Conservation (phyloP, 2,329 filamentous ascomycete species). For the Colletotrichum gloeosporioides region DNA sequence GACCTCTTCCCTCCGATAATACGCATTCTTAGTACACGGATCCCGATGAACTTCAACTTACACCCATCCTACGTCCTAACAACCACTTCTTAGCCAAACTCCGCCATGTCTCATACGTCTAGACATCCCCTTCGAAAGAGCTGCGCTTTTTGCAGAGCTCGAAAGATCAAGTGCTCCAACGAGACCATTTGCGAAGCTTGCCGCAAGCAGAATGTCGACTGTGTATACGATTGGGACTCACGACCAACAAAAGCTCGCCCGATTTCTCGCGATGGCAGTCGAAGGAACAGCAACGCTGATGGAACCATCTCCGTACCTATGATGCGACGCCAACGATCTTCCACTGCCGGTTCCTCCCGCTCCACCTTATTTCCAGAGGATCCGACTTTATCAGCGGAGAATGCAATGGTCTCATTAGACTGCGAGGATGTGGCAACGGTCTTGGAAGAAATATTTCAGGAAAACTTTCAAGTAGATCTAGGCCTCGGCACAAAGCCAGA, state of each 20-base stretch:
- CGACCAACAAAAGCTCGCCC: conserved; percentile 32
- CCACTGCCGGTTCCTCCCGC: background rate
- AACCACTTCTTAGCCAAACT: background rate
- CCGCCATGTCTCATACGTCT: background rate
- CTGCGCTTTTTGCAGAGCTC: conserved; percentile 41
- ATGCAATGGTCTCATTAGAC: background rate
- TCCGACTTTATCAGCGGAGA: background rate
- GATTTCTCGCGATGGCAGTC: conserved; percentile 28
- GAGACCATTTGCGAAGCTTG: conserved; percentile 42
- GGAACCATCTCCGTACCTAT: background rate
- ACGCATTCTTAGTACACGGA: background rate
- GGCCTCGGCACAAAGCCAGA: background rate
- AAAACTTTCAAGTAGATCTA: background rate
- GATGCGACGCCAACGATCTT: background rate
- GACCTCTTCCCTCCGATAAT: background rate
- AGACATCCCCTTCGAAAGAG: conserved; percentile 39
- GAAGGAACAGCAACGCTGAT: background rate
- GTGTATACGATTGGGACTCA: conserved; percentile 43
- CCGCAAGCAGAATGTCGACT: conserved; percentile 39
- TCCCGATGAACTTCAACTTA: background rate
- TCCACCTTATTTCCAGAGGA: background rate
- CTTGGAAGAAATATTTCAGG: background rate
- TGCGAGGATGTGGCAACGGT: background rate
- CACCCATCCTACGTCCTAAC: background rate
- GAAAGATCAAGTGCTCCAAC: conserved; percentile 44